A percentile compares a stretch with the other conserved stretches of the same genome.
phyloP scores from a whole-genome alignment of 805 yeast species.

The Saccharomyces jurei region DNA sequence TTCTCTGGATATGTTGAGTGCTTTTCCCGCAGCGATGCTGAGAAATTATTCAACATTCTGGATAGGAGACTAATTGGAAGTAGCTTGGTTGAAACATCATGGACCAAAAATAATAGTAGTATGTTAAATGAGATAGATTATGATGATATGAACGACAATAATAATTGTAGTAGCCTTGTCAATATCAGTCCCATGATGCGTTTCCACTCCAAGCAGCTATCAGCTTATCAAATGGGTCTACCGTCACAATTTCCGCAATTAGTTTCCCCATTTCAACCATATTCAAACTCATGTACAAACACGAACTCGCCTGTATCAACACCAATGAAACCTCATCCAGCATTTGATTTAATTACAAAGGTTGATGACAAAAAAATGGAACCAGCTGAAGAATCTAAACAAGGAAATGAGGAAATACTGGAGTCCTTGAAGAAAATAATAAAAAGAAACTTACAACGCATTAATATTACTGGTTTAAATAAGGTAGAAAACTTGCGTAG shows the following conservation, averaged over 20 bases:
- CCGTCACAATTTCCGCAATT: not conserved
- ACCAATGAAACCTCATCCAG: not conserved
- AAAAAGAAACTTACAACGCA: conserved; percentile 27
- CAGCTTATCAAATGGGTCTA: not conserved
- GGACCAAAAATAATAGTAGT: conserved; percentile 8
- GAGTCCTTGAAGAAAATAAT: conserved; percentile 25
- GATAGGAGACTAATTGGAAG: conserved; percentile 26
- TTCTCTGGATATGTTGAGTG: conserved; percentile 22
- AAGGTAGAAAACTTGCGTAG: conserved; percentile 27
- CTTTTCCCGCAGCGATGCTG: conserved; percentile 15
- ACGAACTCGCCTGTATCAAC: not conserved
- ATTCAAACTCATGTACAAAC: not conserved
- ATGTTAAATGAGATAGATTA: not conserved
- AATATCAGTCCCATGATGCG: not conserved
- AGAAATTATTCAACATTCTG: conserved; percentile 13
- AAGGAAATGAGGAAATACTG: conserved; percentile 5
- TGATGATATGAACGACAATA: not conserved
- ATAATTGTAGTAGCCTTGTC: not conserved
- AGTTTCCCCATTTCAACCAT: not conserved
- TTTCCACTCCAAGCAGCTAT: not conserved
- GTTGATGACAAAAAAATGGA: not conserved
- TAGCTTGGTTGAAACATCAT: conserved; percentile 17
- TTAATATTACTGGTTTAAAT: conserved; percentile 28
- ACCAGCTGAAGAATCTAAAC: not conserved
- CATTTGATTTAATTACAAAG: not conserved